A percentile compares a stretch with the other conserved stretches of the same genome.
Evolutionary conservation across 2,329 filamentous ascomycete species (phyloP).

Genomic region (Colletotrichum magnum): DNA sequence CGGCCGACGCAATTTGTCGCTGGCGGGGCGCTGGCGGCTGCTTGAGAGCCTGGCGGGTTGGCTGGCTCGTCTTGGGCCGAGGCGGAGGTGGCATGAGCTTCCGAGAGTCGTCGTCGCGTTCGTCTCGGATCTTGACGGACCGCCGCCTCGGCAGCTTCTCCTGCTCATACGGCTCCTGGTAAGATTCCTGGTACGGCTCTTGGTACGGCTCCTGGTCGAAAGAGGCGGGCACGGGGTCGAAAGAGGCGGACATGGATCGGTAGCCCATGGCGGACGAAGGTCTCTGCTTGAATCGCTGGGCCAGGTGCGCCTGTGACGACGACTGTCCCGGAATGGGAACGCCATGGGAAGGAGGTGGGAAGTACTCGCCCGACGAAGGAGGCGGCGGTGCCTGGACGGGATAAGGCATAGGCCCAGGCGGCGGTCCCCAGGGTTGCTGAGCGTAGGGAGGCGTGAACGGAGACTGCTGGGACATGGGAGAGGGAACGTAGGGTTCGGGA

Average conservation of each 20-base stretch:
- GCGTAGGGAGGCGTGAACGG: slow-evolving; percentile 32
- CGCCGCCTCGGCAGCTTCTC: slow-evolving; percentile 57
- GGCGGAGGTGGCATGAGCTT: slow-evolving; percentile 63
- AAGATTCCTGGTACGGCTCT: slow-evolving; percentile 56
- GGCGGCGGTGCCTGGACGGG: slow-evolving; percentile 15
- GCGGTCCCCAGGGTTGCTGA: slow-evolving; percentile 24
- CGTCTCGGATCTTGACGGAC: slow-evolving; percentile 58
- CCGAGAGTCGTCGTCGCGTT: slow-evolving; percentile 60
- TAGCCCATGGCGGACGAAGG: slow-evolving; percentile 59
- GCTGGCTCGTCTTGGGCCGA: slow-evolving; percentile 42
- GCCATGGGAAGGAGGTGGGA: slow-evolving; percentile 38
- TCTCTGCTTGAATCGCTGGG: slow-evolving; percentile 42
- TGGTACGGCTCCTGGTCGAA: slow-evolving; percentile 54
- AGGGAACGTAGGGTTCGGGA: slow-evolving; percentile 17
- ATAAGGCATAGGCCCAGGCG: slow-evolving; percentile 30
- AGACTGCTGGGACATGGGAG: slow-evolving; percentile 23
- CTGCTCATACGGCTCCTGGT: slow-evolving; percentile 58
- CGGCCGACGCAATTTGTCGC: slow-evolving; percentile 45
- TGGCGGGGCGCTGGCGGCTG: slow-evolving; percentile 45
- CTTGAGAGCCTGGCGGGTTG: slow-evolving; percentile 46
- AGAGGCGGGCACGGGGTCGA: slow-evolving; percentile 40
- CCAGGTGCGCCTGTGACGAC: slow-evolving; percentile 41
- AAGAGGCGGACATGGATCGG: slow-evolving; percentile 48
- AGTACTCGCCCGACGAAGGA: slow-evolving; percentile 35
- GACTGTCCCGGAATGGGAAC: slow-evolving; percentile 43